Conservation (phyloP, 768 basidiomycete species). For the Lactifluus piperatus region DNA sequence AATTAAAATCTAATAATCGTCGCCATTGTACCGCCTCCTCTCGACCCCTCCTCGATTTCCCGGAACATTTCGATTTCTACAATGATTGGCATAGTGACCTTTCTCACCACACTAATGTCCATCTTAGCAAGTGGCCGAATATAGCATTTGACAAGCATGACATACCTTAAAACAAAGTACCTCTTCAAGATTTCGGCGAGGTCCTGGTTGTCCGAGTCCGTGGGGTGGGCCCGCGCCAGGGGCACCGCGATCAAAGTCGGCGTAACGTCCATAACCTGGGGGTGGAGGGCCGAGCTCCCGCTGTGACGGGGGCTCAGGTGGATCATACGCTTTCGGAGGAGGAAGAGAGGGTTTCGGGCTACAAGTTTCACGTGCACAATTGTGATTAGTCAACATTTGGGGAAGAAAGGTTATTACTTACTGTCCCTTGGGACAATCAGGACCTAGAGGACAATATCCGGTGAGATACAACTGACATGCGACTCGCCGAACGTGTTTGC, state of each 20-base stretch:
- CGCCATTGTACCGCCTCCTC: constrained; percentile 28
- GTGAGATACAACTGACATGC: constrained; percentile 87
- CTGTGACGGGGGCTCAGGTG: constrained; percentile 64
- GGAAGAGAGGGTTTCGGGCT: constrained; percentile 78
- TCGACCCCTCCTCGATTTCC: constrained; percentile 84
- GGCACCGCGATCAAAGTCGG: constrained; percentile 55
- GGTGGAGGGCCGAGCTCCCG: constrained; percentile 86
- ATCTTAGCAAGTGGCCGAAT: constrained; percentile 5
- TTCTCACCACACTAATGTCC: constrained; percentile 69
- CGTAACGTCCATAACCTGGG: constrained; percentile 81
- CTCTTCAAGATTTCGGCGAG: constrained; percentile 70
- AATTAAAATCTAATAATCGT: constrained; percentile 9
- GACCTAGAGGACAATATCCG: constrained; percentile 87
- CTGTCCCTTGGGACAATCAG: constrained; percentile 86
- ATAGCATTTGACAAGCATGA: constrained; percentile 1
- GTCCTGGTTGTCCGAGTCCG: constrained; percentile 28
- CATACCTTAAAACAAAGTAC: constrained; percentile 82
- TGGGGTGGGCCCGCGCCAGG: constrained; percentile 31
- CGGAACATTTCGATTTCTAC: constrained; percentile 83
- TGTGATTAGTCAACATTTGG: neutral
- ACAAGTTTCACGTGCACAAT: constrained; percentile 13
- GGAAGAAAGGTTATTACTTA: constrained; percentile 35
- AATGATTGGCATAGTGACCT: constrained; percentile 94
- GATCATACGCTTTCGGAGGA: constrained; percentile 63
- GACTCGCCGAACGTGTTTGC: constrained; percentile 88